Evolutionary conservation across 2,329 filamentous ascomycete genomes (phyloP), one percentile per base, ranked within the genome.

Genomic region (Daldinia eschscholtzii): DNA sequence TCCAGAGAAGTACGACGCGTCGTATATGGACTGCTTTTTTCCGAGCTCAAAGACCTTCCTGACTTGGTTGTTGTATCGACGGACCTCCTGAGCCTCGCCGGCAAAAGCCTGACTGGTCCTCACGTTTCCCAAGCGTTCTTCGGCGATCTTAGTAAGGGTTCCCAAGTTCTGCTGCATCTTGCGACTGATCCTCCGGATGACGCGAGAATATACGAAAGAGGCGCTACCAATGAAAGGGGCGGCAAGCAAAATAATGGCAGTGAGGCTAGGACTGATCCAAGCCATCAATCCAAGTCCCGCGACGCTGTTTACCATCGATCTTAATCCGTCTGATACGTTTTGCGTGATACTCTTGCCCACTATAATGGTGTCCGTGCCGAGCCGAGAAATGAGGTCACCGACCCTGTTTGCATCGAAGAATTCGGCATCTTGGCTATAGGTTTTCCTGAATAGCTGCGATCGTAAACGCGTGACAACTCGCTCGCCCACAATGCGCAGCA

Each of bases 401-500:
- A 98, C 94, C 28, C 96, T 89, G 82, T 99, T 99, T 42, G 96
- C 96, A 79, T 99, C 96, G 77, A 99, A 99, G 83, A 99, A 99
- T 77, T 98, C 96, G 65, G 96, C 96, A 80, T 99, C 96, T 80
- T 99, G 96, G n/a, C 96, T 87, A 75, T 97, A 97, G 0, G 96
- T 99, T 71, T 92, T 89, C 72, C 93, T 89, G 83, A 97, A 99
- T 3, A 99, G 88, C 77, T 93, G 92, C 15, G 94, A 95, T 68
- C 96, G 89, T 62, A 99, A 86, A 73, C 95, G 89, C 10, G 95
- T 91, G 61, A 99, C 96, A 65, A 99, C 96, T 46, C 96, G 88
- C 81, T 99, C 96, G 70, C 96, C 97, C 6, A 99, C 93, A 69
- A 98, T 96, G 28, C 96, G 90, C 23, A 99, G 87, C 61, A 98